A percentile compares a stretch with the other conserved stretches of the same genome.
Conservation (phyloP, 2,329 filamentous ascomycete species). For the Pseudogymnoascus sp. region DNA sequence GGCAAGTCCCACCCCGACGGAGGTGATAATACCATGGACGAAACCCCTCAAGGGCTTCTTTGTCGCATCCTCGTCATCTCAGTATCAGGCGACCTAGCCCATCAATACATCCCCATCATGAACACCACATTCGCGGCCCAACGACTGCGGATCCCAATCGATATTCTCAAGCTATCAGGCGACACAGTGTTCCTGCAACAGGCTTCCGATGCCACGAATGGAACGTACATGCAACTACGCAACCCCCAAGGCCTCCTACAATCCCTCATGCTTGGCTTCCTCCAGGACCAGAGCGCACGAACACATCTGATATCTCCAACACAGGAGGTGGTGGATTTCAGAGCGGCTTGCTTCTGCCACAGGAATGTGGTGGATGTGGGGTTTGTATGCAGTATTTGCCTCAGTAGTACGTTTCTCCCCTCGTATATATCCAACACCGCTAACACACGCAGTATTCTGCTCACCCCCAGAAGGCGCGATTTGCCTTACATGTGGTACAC, state of each 20-base stretch:
- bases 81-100: conserved; percentile 76
- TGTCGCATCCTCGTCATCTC: conserved; percentile 84
- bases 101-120: conserved; percentile 96
- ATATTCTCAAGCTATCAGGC: conserved; percentile 79
- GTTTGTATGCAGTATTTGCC: conserved; percentile 91
- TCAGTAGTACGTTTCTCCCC: conserved; percentile 57
- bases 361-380: conserved; percentile 82
- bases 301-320: conserved; percentile 67
- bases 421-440: background rate
- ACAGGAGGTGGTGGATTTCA: conserved; percentile 84
- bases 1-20: conserved; percentile 15
- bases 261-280: conserved; percentile 89
- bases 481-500: conserved; percentile 78
- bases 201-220: conserved; percentile 66
- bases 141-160: conserved; percentile 78
- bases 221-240: conserved; percentile 56
- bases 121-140: conserved; percentile 95
- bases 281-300: conserved; percentile 61
- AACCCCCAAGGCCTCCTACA: conserved; percentile 69
- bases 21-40: conserved; percentile 21
- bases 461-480: conserved; percentile 52
- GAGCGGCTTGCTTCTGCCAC: conserved; percentile 98
- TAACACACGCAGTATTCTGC: conserved; percentile 57
- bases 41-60: conserved; percentile 47
- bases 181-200: conserved; percentile 91